phyloP scores from a whole-genome alignment of 192 early-diverging fungal genomes.

The Kickxella alabastrina region DNA sequence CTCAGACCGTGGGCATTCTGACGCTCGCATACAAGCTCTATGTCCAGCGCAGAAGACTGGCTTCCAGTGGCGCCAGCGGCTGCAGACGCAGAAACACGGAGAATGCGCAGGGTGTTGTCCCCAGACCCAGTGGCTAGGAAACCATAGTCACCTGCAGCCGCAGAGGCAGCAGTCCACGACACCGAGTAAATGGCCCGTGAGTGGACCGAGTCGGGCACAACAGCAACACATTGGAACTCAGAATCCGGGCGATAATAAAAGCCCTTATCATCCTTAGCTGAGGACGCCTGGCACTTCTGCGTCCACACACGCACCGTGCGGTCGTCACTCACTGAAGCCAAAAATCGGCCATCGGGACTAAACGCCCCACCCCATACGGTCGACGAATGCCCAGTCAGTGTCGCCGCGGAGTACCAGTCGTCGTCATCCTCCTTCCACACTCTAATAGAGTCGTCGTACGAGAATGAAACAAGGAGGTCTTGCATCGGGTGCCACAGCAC shows the following conservation, averaged over 20 bases:
- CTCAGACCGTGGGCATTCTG: slow-evolving; percentile 73
- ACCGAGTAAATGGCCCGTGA: slow-evolving; percentile 87
- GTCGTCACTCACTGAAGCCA: slow-evolving; percentile 85
- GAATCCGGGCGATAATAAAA: slow-evolving; percentile 54
- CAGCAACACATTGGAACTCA: slow-evolving; percentile 66
- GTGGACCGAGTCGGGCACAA: slow-evolving; percentile 64
- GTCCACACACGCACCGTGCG: slow-evolving; percentile 79
- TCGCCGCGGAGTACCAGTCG: slow-evolving; percentile 92
- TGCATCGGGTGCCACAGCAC: slow-evolving; percentile 86
- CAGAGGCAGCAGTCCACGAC: slow-evolving; percentile 60
- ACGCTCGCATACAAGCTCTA: slow-evolving; percentile 39
- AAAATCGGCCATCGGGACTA: slow-evolving; percentile 57
- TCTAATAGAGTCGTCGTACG: slow-evolving; percentile 92
- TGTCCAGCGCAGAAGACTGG: neutral
- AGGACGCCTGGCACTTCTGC: no score
- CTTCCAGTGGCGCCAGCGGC: neutral
- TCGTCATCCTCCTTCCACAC: slow-evolving; percentile 94
- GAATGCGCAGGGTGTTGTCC: slow-evolving; percentile 75
- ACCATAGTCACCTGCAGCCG: slow-evolving; percentile 45
- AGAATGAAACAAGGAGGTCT: slow-evolving; percentile 80
- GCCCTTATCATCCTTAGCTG: slow-evolving; percentile 56
- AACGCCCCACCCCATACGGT: slow-evolving; percentile 96
- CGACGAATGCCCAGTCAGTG: slow-evolving; percentile 77
- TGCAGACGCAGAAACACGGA: slow-evolving; percentile 30
- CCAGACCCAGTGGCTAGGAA: slow-evolving; percentile 76